Percentiles rank a stretch among this genome's conserved stretches.
Evolutionary conservation across 257 asterid genomes (phyloP).

Genomic region (Solanum bulbocastanum): DNA sequence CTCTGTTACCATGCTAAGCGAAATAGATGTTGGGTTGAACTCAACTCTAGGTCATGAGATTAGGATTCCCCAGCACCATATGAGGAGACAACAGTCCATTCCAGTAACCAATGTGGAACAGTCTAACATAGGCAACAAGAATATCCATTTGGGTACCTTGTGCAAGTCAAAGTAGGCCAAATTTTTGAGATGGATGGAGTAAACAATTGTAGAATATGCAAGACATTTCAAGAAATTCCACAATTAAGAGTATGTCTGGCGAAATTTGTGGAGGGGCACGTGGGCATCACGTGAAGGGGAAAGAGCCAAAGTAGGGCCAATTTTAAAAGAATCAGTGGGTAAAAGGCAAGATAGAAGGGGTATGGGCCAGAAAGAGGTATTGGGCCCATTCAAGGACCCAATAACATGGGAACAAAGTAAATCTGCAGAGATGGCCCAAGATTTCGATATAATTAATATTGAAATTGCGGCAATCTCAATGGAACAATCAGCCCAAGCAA

Average conservation of each 20-base stretch:
- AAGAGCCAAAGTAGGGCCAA: too few species aligned
- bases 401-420: too few species aligned
- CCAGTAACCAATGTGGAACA: background rate
- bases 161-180: background rate
- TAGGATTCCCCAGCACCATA: background rate
- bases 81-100: background rate
- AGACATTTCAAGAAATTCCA: background rate
- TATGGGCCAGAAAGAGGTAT: too few species aligned
- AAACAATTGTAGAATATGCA: background rate
- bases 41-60: background rate
- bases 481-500: too few species aligned
- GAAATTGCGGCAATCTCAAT: too few species aligned
- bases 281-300: too few species aligned
- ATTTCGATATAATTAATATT: too few species aligned
- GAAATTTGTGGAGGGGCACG: too few species aligned
- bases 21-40: background rate
- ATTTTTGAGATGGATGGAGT: background rate
- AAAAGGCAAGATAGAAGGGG: too few species aligned
- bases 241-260: background rate
- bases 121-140: background rate
- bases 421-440: too few species aligned
- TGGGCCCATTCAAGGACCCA: too few species aligned
- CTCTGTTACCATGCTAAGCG: background rate
- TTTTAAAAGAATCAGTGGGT: too few species aligned
- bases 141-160: background rate